Base-by-base conservation (phyloP, 1,284 basidiomycete genomes). In the Cryptococcus wingfieldii region DNA sequence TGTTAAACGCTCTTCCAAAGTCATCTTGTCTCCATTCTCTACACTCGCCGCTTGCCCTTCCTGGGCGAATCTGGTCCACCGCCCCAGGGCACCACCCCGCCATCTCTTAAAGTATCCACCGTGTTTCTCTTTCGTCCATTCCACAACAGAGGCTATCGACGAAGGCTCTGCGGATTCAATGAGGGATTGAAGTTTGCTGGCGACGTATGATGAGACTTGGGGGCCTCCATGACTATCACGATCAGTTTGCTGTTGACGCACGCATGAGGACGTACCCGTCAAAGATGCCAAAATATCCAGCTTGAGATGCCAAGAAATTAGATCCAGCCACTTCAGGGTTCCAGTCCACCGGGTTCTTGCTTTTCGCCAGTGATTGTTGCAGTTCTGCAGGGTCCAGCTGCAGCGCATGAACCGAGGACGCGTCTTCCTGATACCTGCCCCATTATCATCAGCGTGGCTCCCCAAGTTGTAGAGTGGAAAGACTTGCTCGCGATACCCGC, bases 71-170 rank as follows among this genome's bases (percentile, higher is more conserved):
- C 64, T 56, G 5, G 69, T 70, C 65, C 66, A 72, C 18, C 68
- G 58, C 44, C 60, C 59, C 50, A 93, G 77, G 3, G 80, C 83
- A 9, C 91, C 92, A 5, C 92, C 92, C 60, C 80, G 80, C 76
- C 89, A 95, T 38, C 92, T 84, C 66, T 86, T 87, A 72, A 93
- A 92, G 75, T 95, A 96, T 5, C 92, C 92, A 7, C 76, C 77
- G 60, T 70, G 60, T 6, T 51, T 42, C 66, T 86, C 83, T 62
- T 86, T 87, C 47, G 88, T 83, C 83, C 86, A 89, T 7, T 80
- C 79, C 55, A 85, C 86, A n/a, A 90, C 77, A 23, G 88, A 86
- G 3, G 86, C 85, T 14, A 91, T 84, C 18, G 84, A 80, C 1
- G 80, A 77, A 56, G 86, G 84, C 62, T 85, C 70, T 1, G 84